These are phyloP conservation scores for Lablab purpureus DNA, from an alignment of 306 rosid genomes.

Conservation along the genomic window DNA sequence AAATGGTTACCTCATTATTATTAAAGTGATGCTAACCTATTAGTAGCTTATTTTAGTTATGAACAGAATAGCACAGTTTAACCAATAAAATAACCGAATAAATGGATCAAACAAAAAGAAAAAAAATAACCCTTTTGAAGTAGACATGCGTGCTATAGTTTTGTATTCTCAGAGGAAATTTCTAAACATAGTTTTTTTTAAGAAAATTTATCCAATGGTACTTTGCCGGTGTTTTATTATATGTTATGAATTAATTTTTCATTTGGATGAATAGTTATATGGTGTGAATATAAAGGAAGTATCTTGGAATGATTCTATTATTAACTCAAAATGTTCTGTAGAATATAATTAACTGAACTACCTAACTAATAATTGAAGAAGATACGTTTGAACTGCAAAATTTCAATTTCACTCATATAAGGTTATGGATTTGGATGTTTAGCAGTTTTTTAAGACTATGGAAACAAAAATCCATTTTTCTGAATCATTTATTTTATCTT, in stretches of 20 bases:
- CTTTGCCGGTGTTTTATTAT: constrained; percentile 6
- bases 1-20: constrained; percentile 4
- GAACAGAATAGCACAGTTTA: background rate
- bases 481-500: background rate
- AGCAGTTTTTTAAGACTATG: background rate
- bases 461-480: background rate
- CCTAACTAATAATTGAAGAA: background rate
- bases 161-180: constrained; percentile 20
- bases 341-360: constrained; percentile 22
- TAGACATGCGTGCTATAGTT: background rate
- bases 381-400: background rate
- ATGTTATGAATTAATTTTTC: background rate
- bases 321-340: background rate
- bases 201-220: background rate
- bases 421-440: background rate
- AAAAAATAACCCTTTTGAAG: background rate
- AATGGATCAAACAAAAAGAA: background rate
- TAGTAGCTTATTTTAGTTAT: background rate
- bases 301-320: constrained; percentile 12
- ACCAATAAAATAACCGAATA: constrained; percentile 34
- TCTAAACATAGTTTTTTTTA: background rate
- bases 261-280: background rate
- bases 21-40: background rate
- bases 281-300: background rate
- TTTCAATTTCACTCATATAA: background rate